Percentiles rank a stretch among this genome's conserved stretches.
These are phyloP conservation scores for Triglochin maritima DNA, from an alignment of 106 monocot species.

Conservation along the genomic window DNA sequence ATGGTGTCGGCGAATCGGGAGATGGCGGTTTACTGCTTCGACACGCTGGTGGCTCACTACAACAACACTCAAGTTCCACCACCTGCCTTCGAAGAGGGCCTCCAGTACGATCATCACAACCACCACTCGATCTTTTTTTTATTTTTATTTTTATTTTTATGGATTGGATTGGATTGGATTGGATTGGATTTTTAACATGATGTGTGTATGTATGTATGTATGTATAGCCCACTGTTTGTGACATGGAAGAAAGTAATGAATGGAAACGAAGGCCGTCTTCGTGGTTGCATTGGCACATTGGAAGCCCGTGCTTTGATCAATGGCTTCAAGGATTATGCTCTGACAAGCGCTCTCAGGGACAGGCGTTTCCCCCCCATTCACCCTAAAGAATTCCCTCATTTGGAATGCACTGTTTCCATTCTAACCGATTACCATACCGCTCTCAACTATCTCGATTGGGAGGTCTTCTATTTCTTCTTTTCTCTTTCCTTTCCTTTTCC, in stretches of 20 bases:
- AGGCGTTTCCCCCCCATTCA: conserved; percentile 61
- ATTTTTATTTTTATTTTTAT: background rate
- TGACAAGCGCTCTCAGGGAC: conserved; percentile 91
- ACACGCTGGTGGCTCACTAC: conserved; percentile 86
- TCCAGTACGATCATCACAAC: conserved; percentile 37
- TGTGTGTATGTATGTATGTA: background rate
- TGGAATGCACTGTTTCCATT: conserved; percentile 97
- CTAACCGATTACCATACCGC: conserved; percentile 81
- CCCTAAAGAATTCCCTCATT: conserved; percentile 45
- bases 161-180: background rate
- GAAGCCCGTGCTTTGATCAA: conserved; percentile 73
- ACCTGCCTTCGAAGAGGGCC: conserved; percentile 73
- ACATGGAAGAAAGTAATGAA: conserved; percentile 95
- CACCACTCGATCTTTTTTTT: background rate
- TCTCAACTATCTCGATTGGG: conserved; percentile 89
- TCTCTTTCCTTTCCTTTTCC: background rate
- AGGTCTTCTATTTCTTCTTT: conserved; percentile 34
- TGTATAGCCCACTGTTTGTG: conserved; percentile 92
- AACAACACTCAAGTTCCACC: conserved; percentile 63
- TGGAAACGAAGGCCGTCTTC: conserved; percentile 67
- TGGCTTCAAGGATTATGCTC: conserved; percentile 93
- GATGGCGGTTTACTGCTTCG: conserved; percentile 97
- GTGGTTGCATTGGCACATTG: conserved; percentile 94
- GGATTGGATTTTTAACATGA: background rate
- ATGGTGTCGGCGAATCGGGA: conserved; percentile 90